Evolutionary conservation across 768 basidiomycete species (phyloP).

Genomic region (Mycena pura): DNA sequence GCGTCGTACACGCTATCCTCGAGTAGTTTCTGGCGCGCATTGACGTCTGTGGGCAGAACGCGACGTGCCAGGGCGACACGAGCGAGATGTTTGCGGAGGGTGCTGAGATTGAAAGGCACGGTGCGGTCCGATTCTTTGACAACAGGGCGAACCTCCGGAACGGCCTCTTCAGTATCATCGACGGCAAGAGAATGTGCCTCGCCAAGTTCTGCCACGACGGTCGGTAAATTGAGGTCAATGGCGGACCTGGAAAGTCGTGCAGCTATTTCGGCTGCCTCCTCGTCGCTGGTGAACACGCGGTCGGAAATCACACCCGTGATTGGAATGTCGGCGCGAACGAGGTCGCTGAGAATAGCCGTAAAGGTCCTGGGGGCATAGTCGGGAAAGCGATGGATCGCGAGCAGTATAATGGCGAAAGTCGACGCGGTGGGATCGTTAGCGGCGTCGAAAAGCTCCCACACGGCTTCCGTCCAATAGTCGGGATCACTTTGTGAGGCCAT

Average conservation of each 20-base stretch:
- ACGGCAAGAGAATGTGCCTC: constrained; percentile 56
- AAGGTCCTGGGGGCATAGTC: constrained; percentile 32
- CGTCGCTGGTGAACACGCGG: constrained; percentile 58
- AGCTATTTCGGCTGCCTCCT: constrained; percentile 63
- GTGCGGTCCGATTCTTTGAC: constrained; percentile 46
- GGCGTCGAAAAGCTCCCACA: constrained; percentile 63
- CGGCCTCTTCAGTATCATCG: constrained; percentile 49
- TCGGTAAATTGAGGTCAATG: constrained; percentile 56
- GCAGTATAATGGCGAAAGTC: constrained; percentile 76
- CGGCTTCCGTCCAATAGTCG: constrained; percentile 65
- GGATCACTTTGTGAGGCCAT: constrained; percentile 60
- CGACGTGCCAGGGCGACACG: constrained; percentile 67
- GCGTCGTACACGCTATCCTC: constrained; percentile 89
- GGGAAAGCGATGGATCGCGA: constrained; percentile 58
- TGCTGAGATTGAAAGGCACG: constrained; percentile 78
- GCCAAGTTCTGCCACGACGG: constrained; percentile 62
- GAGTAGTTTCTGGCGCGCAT: constrained; percentile 78
- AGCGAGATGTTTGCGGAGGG: constrained; percentile 72
- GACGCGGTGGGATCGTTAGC: constrained; percentile 63
- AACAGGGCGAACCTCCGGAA: constrained; percentile 72
- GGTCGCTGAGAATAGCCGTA: constrained; percentile 47
- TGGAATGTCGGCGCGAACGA: constrained; percentile 58
- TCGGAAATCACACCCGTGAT: constrained; percentile 61
- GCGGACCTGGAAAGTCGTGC: constrained; percentile 65
- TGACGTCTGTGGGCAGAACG: constrained; percentile 69